Base-by-base conservation (phyloP, 192 early-diverging fungal species). In the Backusella morwellensis region DNA sequence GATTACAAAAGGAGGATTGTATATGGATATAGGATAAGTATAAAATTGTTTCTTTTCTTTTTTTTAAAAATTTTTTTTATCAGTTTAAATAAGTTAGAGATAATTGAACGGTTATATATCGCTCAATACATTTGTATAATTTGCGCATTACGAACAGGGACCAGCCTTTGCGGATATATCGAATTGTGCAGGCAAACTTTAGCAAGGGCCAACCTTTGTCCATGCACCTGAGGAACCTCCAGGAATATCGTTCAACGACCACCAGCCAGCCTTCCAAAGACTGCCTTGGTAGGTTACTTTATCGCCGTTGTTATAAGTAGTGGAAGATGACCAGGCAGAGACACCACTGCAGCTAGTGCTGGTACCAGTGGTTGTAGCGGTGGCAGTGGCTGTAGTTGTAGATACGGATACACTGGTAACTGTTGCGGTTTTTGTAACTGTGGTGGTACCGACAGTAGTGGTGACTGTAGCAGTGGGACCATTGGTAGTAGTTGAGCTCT, bases 241-340 rank as follows among this genome's bases (percentile, higher is more conserved):
- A 42, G 86, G 86, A 21, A 72, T 79, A 12, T 85, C 82, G 8
- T 80, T 78, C 47, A 79, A 74, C 21, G 86, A 77, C 56, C 84
- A 87, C 86, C 86, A 87, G 29, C 68, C 67, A 36, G 86, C 86
- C 26, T 78, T 79, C 77, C 81, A 87, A 42, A 82, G 11, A 54
- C 59, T 73, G 12, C 77, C 78, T 0, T 72, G 50, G 66, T 84
- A 87, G 7, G 80, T 74, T 17, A 84, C 82, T 71, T 75, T 72
- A 70, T 76, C 69, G 1, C 84, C 84, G 11, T 70, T 42, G 26
- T 6, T 74, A 67, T 87, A 87, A 4, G 80, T 68, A 29, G 74
- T 36, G 19, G 54, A 32, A 8, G 70, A 17, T 8, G 78, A 42
- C 82, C 84, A 87, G 3, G 76, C 80, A 59, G 72, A 23, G 29